phyloP scores from a whole-genome alignment of 2,329 filamentous ascomycete species.

The Botrytis deweyae region DNA sequence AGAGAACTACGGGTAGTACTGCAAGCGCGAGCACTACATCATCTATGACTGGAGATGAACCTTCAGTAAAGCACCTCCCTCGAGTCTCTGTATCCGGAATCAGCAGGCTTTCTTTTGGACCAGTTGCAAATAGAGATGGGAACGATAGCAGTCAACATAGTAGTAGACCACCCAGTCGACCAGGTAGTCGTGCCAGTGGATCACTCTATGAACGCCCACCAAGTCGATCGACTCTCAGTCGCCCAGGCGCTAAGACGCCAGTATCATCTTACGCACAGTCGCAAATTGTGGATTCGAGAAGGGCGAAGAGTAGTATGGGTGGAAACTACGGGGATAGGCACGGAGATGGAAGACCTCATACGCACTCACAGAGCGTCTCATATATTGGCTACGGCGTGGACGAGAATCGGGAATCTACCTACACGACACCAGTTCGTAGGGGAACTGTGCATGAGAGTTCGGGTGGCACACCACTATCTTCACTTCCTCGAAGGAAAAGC shows the following conservation, averaged over 20 bases:
- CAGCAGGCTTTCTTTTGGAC: constrained; percentile 62
- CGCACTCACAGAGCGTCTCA: constrained; percentile 40
- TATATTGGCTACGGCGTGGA: constrained; percentile 34
- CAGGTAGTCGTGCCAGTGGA: constrained; percentile 37
- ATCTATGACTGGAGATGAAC: constrained; percentile 35
- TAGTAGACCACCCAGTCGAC: constrained; percentile 28
- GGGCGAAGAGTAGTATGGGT: constrained; percentile 39
- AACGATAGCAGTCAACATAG: constrained; percentile 24
- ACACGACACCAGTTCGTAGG: constrained; percentile 45
- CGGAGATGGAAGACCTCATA: constrained; percentile 31
- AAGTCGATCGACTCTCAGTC: constrained; percentile 35
- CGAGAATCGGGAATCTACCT: constrained; percentile 34
- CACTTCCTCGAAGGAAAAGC: constrained; percentile 52
- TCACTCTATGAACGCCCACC: constrained; percentile 33
- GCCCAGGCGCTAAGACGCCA: constrained; percentile 39
- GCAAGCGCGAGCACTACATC: constrained; percentile 30
- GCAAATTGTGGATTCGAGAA: constrained; percentile 34
- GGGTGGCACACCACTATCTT: constrained; percentile 47
- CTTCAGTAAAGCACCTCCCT: constrained; percentile 51
- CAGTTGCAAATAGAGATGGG: constrained; percentile 52
- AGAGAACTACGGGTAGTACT: constrained; percentile 59
- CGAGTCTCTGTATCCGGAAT: constrained; percentile 62
- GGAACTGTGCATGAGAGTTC: constrained; percentile 43
- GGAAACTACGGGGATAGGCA: constrained; percentile 35
- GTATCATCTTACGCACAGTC: constrained; percentile 40